Percentiles rank a stretch among this genome's conserved stretches.
phyloP scores from a whole-genome alignment of 257 asterid genomes.

The Leptodermis oblonga region DNA sequence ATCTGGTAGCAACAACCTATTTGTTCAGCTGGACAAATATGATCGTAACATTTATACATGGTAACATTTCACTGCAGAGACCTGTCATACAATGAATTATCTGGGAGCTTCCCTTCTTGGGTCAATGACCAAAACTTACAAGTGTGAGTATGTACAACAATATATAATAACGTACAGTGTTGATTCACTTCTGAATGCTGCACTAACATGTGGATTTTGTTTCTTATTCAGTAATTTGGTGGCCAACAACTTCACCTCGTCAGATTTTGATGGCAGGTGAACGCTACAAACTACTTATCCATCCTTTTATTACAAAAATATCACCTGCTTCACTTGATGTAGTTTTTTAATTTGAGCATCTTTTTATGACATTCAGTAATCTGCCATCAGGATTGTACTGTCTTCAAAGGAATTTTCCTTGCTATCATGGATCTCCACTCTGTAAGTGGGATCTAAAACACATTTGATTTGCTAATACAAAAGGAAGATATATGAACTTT shows the following conservation, averaged over 20 bases:
- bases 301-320: background rate
- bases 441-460: conserved; percentile 35
- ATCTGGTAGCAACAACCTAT: too few relatives aligned
- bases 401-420: conserved; percentile 65
- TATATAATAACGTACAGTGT: background rate
- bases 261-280: conserved; percentile 50
- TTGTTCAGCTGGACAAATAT: too few relatives aligned
- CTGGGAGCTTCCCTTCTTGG: conserved; percentile 86
- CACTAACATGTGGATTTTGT: conserved; percentile 8
- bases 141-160: conserved; percentile 40
- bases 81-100: conserved; percentile 58
- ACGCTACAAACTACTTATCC: background rate
- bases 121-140: conserved; percentile 34
- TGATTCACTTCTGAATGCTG: background rate
- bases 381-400: conserved; percentile 60
- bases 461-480: background rate
- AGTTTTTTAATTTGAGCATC: background rate
- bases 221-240: conserved; percentile 61
- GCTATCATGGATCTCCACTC: conserved; percentile 45
- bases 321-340: background rate
- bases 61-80: conserved; percentile 47
- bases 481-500: background rate
- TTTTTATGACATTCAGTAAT: conserved; percentile 27
- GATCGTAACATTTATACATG: background rate
- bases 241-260: conserved; percentile 63